Percentiles rank a stretch among this genome's conserved stretches.
Evolutionary conservation across 352 stramenopile species (phyloP).

Genomic region (Phytophthora colocasiae): DNA sequence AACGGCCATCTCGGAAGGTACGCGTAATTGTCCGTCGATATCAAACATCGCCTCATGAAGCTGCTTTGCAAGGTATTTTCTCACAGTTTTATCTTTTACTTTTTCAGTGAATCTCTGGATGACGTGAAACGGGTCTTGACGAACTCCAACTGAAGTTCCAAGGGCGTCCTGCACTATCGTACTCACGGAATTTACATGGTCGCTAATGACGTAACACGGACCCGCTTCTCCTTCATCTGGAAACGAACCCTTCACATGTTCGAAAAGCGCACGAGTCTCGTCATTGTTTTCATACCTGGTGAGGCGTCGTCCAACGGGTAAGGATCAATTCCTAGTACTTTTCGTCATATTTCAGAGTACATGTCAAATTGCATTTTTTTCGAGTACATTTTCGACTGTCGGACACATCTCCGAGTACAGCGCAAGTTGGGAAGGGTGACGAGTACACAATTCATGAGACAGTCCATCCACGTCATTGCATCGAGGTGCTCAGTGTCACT

Average conservation of each 20-base stretch:
- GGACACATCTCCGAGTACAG: no score
- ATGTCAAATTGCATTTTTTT: no score
- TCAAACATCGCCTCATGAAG: conserved; percentile 1
- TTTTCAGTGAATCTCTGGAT: conserved; percentile 27
- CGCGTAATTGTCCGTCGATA: neutral
- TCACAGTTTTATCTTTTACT: conserved; percentile 1
- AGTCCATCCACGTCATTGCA: no score
- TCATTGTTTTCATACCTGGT: conserved; percentile 7
- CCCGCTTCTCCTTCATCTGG: no score
- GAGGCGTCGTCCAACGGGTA: neutral
- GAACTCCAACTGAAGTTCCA: neutral
- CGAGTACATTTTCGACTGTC: no score
- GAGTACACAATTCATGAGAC: no score
- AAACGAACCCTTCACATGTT: neutral
- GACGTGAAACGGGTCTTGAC: conserved; percentile 11
- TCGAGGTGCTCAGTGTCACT: no score
- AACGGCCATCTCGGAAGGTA: neutral
- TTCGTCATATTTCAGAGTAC: no score
- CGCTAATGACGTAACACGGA: neutral
- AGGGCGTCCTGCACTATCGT: conserved; percentile 5
- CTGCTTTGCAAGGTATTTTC: conserved; percentile 1
- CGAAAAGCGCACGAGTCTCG: conserved; percentile 1
- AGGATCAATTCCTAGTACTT: no score
- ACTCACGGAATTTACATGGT: conserved; percentile 5
- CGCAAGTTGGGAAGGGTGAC: no score